Evolutionary conservation across 345 rosid genomes (phyloP).

Genomic region (Turnera subulata): DNA sequence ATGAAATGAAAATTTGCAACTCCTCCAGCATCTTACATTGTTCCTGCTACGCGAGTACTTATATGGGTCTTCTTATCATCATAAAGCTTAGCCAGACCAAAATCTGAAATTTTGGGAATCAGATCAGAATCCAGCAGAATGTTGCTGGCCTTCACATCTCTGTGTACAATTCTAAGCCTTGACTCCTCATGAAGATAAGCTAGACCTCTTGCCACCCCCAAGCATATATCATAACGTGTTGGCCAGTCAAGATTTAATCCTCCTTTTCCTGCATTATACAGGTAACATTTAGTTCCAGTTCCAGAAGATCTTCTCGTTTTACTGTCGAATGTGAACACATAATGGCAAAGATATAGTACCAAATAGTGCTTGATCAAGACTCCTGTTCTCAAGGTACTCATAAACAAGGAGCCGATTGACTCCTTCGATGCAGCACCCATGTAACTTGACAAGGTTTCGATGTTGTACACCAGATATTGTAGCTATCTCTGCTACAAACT

Average conservation of each 20-base stretch:
- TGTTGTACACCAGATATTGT: conserved; percentile 60
- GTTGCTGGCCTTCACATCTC: conserved; percentile 55
- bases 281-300: neutral
- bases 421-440: conserved; percentile 67
- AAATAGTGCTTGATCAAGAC: conserved; percentile 69
- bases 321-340: too few relatives aligned
- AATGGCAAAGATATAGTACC: conserved; percentile 20
- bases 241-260: conserved; percentile 39
- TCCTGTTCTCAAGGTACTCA: conserved; percentile 63
- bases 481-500: conserved; percentile 68
- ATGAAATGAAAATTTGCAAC: neutral
- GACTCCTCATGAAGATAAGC: conserved; percentile 62
- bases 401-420: conserved; percentile 58
- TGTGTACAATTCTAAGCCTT: conserved; percentile 49
- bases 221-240: conserved; percentile 37
- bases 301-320: too few relatives aligned
- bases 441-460: conserved; percentile 64
- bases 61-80: conserved; percentile 52
- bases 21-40: conserved; percentile 38
- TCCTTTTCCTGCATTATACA: conserved; percentile 27
- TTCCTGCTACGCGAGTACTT: conserved; percentile 61
- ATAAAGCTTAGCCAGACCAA: conserved; percentile 59
- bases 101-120: conserved; percentile 54
- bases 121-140: conserved; percentile 48
- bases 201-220: conserved; percentile 56